Base-by-base conservation (phyloP, 2,329 filamentous ascomycete genomes). In the Sphaerulina musiva region DNA sequence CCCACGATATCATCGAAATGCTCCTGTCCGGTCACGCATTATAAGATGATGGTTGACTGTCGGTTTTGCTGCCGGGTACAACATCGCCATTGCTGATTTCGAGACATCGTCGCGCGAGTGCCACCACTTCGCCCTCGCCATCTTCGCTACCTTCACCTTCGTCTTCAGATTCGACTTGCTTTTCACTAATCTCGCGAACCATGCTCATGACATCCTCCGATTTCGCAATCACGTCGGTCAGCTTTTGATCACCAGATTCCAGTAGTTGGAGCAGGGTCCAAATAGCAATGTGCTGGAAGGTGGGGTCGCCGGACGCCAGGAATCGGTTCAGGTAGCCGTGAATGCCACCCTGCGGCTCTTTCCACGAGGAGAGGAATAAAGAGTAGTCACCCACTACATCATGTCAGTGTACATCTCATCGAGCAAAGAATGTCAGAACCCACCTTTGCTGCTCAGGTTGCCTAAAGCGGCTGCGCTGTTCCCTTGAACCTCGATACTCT, bases 201-300 rank as follows among this genome's bases (percentile, higher is more conserved):
- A 95, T 90, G 58, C 89, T 83, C 53, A 96, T 87, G 61, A 98
- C 87, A 61, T 95, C 89, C 60, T 92, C 87, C 1, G 90, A 91
- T 67, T 92, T 87, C 64, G 88, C 85, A 63, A 98, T 96, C 46
- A 89, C 83, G 47, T 85, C 84, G 59, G 96, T 86, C n/a, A 98
- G 78, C 52, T 83, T 86, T 73, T 87, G 85, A 69, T 98, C 92
- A 69, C 95, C 91, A 0, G 92, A 96, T 73, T 98, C 93, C 48
- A 98, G 84, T 4, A 98, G 80, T 69, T 98, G 93, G 3, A 98
- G 80, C 46, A 98, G 75, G 1, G 93, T 98, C 93, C 93, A 98
- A 59, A 97, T 95, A 48, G 93, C 93, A 68, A 98, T 98, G 70
- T 98, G 93, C 73, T 98, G 93, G 78, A 98, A 98, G 0, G 93